Conservation (phyloP, 2,329 filamentous ascomycete genomes). For the Sarocladium brachiariae region DNA sequence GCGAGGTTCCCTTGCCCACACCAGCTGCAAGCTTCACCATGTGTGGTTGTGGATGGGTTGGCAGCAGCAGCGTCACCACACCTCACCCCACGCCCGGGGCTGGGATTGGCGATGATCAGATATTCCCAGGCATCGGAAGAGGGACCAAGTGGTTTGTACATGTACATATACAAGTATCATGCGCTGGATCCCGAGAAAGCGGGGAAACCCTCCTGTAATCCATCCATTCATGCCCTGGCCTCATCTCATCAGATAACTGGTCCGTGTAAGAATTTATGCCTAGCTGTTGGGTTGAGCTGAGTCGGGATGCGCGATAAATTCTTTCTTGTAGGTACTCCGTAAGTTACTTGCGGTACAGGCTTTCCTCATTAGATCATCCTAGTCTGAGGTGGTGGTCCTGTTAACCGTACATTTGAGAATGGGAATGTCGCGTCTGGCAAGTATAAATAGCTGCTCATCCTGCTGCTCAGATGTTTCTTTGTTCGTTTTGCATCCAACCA, state of each 20-base stretch:
- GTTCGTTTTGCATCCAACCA: neutral
- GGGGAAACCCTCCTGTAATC: slow-evolving; percentile 1
- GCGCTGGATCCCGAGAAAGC: slow-evolving; percentile 3
- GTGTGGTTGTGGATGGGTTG: neutral
- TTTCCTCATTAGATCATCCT: too few relatives aligned
- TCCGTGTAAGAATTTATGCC: neutral
- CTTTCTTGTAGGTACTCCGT: too few relatives aligned
- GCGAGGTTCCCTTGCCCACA: neutral
- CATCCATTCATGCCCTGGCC: neutral
- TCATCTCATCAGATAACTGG: neutral
- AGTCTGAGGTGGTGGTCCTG: too few relatives aligned
- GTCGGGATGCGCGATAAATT: slow-evolving; percentile 3
- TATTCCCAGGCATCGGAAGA: neutral
- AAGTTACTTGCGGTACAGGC: too few relatives aligned
- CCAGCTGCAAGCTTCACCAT: neutral
- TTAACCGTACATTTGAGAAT: neutral
- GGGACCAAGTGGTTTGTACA: neutral
- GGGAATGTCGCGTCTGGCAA: neutral
- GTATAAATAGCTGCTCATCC: slow-evolving; percentile 7
- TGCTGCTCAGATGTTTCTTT: neutral
- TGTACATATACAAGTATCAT: too few relatives aligned
- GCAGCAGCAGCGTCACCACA: neutral
- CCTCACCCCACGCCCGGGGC: neutral
- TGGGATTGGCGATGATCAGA: slow-evolving; percentile 1
- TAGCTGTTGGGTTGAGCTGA: neutral